These are phyloP conservation scores for Gracilaria domingensis DNA, from an alignment of 23 red algal genomes.

Conservation along the genomic window DNA sequence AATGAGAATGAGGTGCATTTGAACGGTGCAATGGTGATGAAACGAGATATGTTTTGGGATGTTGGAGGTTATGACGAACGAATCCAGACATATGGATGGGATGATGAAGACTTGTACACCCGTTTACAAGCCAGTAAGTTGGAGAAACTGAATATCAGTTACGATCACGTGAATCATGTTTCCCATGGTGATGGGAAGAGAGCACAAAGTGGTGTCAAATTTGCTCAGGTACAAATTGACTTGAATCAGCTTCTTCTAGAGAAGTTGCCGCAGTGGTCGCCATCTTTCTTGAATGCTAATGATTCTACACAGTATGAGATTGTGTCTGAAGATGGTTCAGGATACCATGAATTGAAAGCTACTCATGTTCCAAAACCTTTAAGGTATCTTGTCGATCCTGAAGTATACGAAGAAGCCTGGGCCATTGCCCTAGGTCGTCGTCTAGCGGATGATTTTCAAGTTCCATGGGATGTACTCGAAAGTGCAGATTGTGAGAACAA, in stretches of 20 bases:
- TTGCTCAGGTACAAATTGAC: constrained; percentile 85
- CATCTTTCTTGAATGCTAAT: not conserved
- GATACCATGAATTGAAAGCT: constrained; percentile 50
- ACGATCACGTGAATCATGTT: constrained; percentile 74
- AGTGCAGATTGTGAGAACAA: constrained; percentile 56
- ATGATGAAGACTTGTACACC: constrained; percentile 87
- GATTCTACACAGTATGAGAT: constrained; percentile 46
- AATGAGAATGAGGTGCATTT: constrained; percentile 88
- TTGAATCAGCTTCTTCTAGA: constrained; percentile 79
- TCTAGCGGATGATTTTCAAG: constrained; percentile 69
- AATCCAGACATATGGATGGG: constrained; percentile 90
- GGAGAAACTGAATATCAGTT: constrained; percentile 65
- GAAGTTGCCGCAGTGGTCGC: constrained; percentile 59
- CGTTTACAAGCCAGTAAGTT: constrained; percentile 52
- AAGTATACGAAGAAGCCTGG: constrained; percentile 71
- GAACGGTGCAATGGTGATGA: constrained; percentile 80
- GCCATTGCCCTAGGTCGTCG: constrained; percentile 76
- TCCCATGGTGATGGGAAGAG: constrained; percentile 69
- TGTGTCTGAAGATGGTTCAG: constrained; percentile 25
- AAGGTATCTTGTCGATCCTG: constrained; percentile 33
- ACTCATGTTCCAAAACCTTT: constrained; percentile 53
- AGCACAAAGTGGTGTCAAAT: constrained; percentile 77
- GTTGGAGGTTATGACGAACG: constrained; percentile 89
- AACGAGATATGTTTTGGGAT: constrained; percentile 56
- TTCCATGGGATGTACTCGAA: constrained; percentile 85